Evolutionary conservation across 1,139 yeast genomes (phyloP), one percentile per base, ranked within the genome.

Genomic region (Pichia sp.): DNA sequence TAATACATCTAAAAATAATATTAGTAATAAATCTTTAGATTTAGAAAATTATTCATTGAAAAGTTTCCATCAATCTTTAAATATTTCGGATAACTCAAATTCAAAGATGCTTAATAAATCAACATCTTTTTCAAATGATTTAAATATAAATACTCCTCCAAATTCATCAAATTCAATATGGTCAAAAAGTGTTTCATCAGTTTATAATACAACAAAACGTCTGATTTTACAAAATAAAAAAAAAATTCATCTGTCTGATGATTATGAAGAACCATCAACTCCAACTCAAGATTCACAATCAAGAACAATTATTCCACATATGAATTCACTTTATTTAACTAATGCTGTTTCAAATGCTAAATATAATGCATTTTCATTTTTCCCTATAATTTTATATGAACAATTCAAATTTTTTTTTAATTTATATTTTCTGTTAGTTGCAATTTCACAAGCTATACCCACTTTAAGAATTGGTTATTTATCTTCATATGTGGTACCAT

Each of bases 331-430:
- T 4, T 84, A 70, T 56, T 81, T 95, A 2, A 66, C 88, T 14
- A 91, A 91, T 59, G 86, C 93, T 16, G 75, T 93, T 10, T 86
- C 95, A 35, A 93, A 93, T 61, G 97, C 98, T 23, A 91, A 89
- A 63, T 93, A 93, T 64, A 85, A 87, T 55, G 87, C 93, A 4
- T 62, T 87, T 32, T 80, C 96, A 2, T 93, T 93, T 56, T 66
- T 93, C 11, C 99, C 99, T 5, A 70, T 87, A 33, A 80, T 91
- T 42, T 70, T 93, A 32, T 93, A 84, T 61, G 96, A 91, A 60
- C 99, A 93, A 66, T 93, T 93, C 76, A 88, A 88, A 64, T 91
- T 91, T 62, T 93, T 93, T 63, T 93, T 88, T 72, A 93, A 93
- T 62, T 67, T 93, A 40, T 93, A 93, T 63, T 93, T 93, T 59